Percentiles rank a stretch among this genome's conserved stretches.
These are phyloP conservation scores for Guyanaporus albipodus DNA, from an alignment of 768 basidiomycete genomes.

Conservation along the genomic window DNA sequence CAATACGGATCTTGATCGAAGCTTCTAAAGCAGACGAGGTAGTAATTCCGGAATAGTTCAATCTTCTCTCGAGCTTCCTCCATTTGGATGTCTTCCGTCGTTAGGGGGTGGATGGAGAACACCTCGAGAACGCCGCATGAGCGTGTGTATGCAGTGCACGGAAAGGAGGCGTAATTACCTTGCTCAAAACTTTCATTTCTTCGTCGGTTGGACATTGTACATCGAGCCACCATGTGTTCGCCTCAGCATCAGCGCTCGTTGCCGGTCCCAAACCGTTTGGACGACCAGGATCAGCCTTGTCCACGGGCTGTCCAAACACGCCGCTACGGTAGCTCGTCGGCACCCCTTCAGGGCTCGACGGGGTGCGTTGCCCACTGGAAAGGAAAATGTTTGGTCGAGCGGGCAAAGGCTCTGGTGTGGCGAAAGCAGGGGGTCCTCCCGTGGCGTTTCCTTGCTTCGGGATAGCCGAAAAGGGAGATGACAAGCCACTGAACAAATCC, in stretches of 20 bases:
- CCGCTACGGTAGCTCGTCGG: conserved; percentile 10
- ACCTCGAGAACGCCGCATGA: conserved; percentile 49
- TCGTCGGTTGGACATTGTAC: conserved; percentile 92
- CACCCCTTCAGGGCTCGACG: conserved; percentile 4
- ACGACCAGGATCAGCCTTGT: conserved; percentile 17
- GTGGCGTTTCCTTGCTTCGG: conserved; percentile 6
- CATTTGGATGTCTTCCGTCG: conserved; percentile 99
- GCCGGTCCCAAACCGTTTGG: conserved; percentile 25
- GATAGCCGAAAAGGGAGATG: conserved; percentile 12
- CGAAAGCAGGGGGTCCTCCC: conserved; percentile 1
- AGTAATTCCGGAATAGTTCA: conserved; percentile 97
- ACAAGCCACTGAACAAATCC: conserved; percentile 71
- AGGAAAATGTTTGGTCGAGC: conserved; percentile 2
- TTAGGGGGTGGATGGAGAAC: conserved; percentile 94
- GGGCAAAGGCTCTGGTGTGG: conserved; percentile 9
- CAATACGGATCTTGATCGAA: conserved; percentile 99
- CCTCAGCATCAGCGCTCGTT: conserved; percentile 47
- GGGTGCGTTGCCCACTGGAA: conserved; percentile 7
- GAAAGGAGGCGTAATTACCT: conserved; percentile 44
- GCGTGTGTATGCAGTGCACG: neutral
- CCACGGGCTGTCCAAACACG: conserved; percentile 18
- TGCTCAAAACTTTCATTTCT: conserved; percentile 96
- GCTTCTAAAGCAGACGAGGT: conserved; percentile 97
- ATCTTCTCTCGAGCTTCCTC: conserved; percentile 99
- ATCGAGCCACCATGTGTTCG: conserved; percentile 96